These are phyloP conservation scores for Thelonectria rubi DNA, from an alignment of 2,329 filamentous ascomycete species.

Conservation along the genomic window DNA sequence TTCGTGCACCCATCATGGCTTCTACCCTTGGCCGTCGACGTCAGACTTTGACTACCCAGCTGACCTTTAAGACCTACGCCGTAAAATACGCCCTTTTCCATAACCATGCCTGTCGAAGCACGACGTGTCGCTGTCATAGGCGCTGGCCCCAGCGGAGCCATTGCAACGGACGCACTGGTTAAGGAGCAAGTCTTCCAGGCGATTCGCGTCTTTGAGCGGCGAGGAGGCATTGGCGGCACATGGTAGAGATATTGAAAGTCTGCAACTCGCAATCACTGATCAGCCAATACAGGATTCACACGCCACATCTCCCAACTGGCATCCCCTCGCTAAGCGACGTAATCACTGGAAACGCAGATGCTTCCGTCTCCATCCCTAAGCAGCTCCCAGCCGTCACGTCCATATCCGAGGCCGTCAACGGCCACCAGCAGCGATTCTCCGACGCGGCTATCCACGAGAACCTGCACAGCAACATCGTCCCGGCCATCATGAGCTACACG, in stretches of 20 bases:
- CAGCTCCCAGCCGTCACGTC: slow-evolving; percentile 29
- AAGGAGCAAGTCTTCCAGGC: slow-evolving; percentile 18
- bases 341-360: slow-evolving; percentile 25
- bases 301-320: slow-evolving; percentile 17
- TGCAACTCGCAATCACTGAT: too few species aligned
- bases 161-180: slow-evolving; percentile 15
- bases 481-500: slow-evolving; percentile 20
- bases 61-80: neutral
- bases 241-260: neutral
- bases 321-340: slow-evolving; percentile 10
- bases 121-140: slow-evolving; percentile 23
- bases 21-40: neutral
- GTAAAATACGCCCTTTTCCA: neutral
- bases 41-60: too few species aligned
- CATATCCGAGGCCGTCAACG: slow-evolving; percentile 30
- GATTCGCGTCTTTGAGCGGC: slow-evolving; percentile 17
- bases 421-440: slow-evolving; percentile 34
- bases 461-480: slow-evolving; percentile 25
- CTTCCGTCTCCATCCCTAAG: slow-evolving; percentile 23
- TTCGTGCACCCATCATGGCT: neutral
- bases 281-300: slow-evolving; percentile 12
- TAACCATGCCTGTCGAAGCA: slow-evolving; percentile 4
- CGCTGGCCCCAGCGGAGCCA: slow-evolving; percentile 18
- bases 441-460: slow-evolving; percentile 29
- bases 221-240: slow-evolving; percentile 15